A percentile compares a stretch with the other conserved stretches of the same genome.
Conservation (phyloP, 2,329 filamentous ascomycete genomes). For the Xylaria sp. region DNA sequence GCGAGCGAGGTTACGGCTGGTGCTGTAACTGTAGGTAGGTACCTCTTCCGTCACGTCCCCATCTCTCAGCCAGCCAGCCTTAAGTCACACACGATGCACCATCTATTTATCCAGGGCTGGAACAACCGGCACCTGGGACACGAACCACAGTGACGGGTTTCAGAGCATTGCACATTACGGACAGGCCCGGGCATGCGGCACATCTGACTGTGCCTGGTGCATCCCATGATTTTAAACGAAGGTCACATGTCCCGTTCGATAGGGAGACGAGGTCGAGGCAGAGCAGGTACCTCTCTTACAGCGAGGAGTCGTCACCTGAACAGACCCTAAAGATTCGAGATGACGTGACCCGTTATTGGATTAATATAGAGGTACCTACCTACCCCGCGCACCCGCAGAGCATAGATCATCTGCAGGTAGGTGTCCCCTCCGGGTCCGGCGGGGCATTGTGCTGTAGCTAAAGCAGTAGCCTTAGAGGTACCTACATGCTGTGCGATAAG, state of each 20-base stretch:
- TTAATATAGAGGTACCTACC: conserved; percentile 1
- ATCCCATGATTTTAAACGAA: conserved; percentile 18
- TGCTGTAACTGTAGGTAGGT: not conserved
- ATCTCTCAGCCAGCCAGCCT: conserved; percentile 21
- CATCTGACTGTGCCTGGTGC: conserved; percentile 19
- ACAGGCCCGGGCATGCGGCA: not conserved
- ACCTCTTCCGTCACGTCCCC: not conserved
- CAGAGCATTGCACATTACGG: not conserved
- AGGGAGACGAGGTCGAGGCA: not conserved
- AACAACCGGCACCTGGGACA: conserved; percentile 1
- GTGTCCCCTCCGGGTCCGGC: not conserved
- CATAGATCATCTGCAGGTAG: conserved; percentile 11
- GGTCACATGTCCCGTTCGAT: conserved; percentile 27
- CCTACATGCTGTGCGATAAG: not conserved
- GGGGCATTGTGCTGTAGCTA: conserved; percentile 10
- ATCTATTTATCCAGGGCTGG: conserved; percentile 16
- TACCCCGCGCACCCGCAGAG: conserved; percentile 19
- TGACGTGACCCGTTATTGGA: not conserved
- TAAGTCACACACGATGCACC: not conserved
- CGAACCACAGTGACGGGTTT: not conserved
- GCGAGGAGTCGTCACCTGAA: conserved; percentile 1
- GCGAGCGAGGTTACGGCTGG: not conserved
- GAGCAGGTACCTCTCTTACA: not conserved
- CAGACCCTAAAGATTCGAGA: conserved; percentile 3
- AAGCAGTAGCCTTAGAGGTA: not conserved